A percentile compares a stretch with the other conserved stretches of the same genome.
Evolutionary conservation across 2,329 filamentous ascomycete genomes (phyloP).

Genomic region (Aspergillus calidoustus): DNA sequence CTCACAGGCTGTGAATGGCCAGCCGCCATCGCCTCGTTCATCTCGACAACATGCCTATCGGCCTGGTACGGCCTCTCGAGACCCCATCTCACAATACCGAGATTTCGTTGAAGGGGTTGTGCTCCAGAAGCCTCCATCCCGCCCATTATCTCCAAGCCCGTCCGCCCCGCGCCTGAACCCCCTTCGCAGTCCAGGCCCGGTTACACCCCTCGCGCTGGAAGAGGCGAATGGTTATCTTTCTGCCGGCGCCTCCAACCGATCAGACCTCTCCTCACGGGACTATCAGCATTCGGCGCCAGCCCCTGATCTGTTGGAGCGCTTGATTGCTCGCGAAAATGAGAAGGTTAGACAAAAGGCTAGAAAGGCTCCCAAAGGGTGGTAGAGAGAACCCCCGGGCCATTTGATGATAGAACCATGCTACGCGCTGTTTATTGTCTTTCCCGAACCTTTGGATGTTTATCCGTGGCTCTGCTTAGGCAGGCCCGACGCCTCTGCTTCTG

Average conservation of each 20-base stretch:
- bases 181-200: constrained; percentile 51
- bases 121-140: constrained; percentile 35
- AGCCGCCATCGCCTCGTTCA: constrained; percentile 41
- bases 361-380: constrained; percentile 35
- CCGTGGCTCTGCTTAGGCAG: background rate
- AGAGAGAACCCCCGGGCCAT: constrained; percentile 12
- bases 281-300: constrained; percentile 30
- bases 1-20: constrained; percentile 28
- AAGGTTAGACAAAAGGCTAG: constrained; percentile 34
- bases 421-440: background rate
- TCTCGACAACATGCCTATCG: constrained; percentile 38
- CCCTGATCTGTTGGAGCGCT: constrained; percentile 38
- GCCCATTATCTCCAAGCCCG: constrained; percentile 38
- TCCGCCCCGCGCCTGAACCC: constrained; percentile 51
- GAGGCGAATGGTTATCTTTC: constrained; percentile 48
- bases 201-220: constrained; percentile 51
- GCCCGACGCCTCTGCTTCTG: constrained; percentile 1
- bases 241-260: constrained; percentile 34
- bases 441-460: background rate
- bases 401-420: background rate
- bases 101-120: constrained; percentile 46
- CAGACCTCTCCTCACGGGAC: constrained; percentile 28
- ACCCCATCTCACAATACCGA: constrained; percentile 46
- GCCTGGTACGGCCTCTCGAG: constrained; percentile 41
- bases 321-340: constrained; percentile 41